phyloP scores from a whole-genome alignment of 139 green algal species.

The Chlamydomonas eustigma region DNA sequence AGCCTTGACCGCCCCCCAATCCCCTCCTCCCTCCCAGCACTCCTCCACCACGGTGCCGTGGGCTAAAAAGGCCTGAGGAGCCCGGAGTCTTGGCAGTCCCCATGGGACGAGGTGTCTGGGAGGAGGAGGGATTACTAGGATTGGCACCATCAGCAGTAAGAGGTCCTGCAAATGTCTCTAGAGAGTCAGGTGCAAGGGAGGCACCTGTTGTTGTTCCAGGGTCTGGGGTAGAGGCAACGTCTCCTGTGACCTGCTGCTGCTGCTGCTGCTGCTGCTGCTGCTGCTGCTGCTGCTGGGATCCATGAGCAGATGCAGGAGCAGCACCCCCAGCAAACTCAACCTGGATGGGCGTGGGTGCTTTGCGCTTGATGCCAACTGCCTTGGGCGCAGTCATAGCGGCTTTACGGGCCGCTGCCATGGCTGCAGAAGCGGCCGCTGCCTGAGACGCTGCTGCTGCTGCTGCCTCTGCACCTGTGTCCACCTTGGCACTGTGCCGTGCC shows the following conservation, averaged over 20 bases:
- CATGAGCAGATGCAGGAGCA: too few species aligned
- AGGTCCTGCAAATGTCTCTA: neutral
- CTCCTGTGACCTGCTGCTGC: too few species aligned
- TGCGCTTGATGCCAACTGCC: conserved; percentile 13
- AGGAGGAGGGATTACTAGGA: too few species aligned
- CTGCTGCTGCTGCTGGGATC: too few species aligned
- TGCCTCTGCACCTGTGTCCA: conserved; percentile 3
- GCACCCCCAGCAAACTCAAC: neutral
- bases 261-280: too few species aligned
- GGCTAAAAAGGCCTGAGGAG: neutral
- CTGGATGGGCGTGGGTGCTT: conserved; percentile 11
- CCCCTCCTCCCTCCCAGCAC: too few species aligned
- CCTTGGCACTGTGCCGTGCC: neutral
- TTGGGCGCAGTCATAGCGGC: neutral
- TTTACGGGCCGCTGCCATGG: neutral
- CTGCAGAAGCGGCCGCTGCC: neutral
- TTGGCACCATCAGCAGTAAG: too few species aligned
- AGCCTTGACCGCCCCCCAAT: neutral
- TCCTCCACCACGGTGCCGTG: neutral
- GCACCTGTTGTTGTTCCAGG: neutral
- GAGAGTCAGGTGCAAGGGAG: neutral
- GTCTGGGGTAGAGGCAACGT: neutral
- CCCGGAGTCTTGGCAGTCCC: neutral
- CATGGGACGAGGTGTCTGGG: too few species aligned
- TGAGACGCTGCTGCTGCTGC: neutral